phyloP scores from a whole-genome alignment of 176 grass and related monocot genomes.

The Zoysia japonica region DNA sequence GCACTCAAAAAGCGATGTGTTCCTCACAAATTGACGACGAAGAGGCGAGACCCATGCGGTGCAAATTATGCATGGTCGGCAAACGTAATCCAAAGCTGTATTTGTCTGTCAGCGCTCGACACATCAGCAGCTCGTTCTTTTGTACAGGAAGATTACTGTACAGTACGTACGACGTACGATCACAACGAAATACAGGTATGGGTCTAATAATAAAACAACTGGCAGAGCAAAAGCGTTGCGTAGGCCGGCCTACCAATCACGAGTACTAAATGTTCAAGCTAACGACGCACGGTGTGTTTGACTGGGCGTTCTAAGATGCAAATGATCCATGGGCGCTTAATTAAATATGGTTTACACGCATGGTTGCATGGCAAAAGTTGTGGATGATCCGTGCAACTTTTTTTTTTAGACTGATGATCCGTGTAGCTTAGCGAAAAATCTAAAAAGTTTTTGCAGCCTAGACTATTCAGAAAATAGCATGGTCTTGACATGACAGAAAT shows the following conservation, averaged over 20 bases:
- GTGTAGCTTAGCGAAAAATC: constrained; percentile 23
- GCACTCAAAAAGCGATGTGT: constrained; percentile 41
- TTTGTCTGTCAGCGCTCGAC: constrained; percentile 42
- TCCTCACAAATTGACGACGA: constrained; percentile 7
- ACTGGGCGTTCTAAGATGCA: not conserved
- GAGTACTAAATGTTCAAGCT: not conserved
- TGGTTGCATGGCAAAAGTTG: constrained; percentile 24
- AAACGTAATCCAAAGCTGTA: constrained; percentile 42
- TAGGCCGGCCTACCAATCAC: not conserved
- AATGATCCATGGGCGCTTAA: not conserved
- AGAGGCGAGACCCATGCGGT: constrained; percentile 18
- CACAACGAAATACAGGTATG: not conserved
- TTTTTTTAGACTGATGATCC: too few relatives aligned
- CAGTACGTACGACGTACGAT: not conserved
- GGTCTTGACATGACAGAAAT: constrained; percentile 24
- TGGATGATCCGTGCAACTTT: not conserved
- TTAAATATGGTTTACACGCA: constrained; percentile 39
- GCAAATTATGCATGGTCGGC: constrained; percentile 33
- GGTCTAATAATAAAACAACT: not conserved
- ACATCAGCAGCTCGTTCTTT: constrained; percentile 23
- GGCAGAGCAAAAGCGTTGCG: not conserved
- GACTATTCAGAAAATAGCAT: not conserved
- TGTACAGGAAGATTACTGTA: not conserved
- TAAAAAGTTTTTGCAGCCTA: constrained; percentile 28
- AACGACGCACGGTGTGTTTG: not conserved